phyloP scores from a whole-genome alignment of 148 eudicot species.

The Polygonum aviculare region DNA sequence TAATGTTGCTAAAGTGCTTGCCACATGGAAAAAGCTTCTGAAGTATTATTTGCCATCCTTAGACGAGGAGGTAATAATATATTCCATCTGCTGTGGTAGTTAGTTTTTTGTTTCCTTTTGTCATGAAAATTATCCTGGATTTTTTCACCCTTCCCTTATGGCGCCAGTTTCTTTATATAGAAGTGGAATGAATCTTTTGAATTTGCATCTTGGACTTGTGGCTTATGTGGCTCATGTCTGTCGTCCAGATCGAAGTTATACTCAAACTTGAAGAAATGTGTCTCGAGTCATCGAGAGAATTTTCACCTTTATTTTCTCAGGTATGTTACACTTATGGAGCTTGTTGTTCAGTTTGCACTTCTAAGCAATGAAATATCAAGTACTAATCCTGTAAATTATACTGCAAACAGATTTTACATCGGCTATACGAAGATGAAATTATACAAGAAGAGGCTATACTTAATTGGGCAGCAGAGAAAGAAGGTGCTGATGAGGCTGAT shows the following conservation, averaged over 20 bases:
- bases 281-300: constrained; percentile 64
- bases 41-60: constrained; percentile 58
- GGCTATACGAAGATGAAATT: constrained; percentile 56
- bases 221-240: not conserved
- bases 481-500: constrained; percentile 79
- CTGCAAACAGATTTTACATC: constrained; percentile 53
- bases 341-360: not conserved
- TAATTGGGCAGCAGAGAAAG: constrained; percentile 80
- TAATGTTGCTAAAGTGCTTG: constrained; percentile 36
- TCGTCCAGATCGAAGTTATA: constrained; percentile 76
- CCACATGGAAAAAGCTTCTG: constrained; percentile 58
- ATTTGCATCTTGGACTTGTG: not conserved
- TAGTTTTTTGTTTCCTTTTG: not conserved
- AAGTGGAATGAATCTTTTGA: not conserved
- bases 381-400: not conserved
- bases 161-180: not conserved
- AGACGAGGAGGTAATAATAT: constrained; percentile 68
- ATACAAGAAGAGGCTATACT: constrained; percentile 85
- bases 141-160: not conserved
- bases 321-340: constrained; percentile 17
- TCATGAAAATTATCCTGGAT: not conserved
- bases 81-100: not conserved
- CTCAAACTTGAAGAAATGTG: constrained; percentile 91
- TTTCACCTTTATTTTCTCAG: constrained; percentile 56
- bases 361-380: not conserved